phyloP scores from a whole-genome alignment of 2,329 filamentous ascomycete genomes.

The Sclerotinia glacialis region DNA sequence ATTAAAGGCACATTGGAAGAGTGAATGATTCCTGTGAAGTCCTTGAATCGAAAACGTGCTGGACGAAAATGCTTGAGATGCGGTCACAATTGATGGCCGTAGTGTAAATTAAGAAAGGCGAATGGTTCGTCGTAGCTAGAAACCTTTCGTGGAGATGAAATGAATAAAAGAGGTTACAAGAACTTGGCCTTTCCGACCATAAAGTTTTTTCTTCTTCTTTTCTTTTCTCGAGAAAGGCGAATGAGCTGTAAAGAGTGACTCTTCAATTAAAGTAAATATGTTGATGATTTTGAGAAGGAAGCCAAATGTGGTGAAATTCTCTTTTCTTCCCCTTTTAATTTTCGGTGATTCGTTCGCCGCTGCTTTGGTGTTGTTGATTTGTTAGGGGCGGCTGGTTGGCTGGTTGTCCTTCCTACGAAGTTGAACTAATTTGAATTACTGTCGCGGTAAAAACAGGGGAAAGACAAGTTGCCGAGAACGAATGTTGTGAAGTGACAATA shows the following conservation, averaged over 20 bases:
- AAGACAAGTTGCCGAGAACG: conserved; percentile 13
- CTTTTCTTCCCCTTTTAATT: neutral
- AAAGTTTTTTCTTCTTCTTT: neutral
- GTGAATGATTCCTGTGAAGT: conserved; percentile 24
- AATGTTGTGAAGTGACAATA: neutral
- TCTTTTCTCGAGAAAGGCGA: conserved; percentile 1
- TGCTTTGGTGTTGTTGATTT: neutral
- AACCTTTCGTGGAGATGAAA: neutral
- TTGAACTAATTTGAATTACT: neutral
- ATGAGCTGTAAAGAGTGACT: conserved; percentile 20
- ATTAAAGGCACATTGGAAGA: conserved; percentile 38
- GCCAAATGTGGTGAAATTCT: conserved; percentile 3
- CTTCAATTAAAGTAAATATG: conserved; percentile 14
- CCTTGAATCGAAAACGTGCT: conserved; percentile 12
- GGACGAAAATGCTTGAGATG: neutral
- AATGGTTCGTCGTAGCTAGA: neutral
- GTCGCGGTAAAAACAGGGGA: conserved; percentile 16
- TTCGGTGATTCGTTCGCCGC: conserved; percentile 1
- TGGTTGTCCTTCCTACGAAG: conserved; percentile 16
- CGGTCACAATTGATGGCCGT: conserved; percentile 9
- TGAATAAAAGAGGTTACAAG: conserved; percentile 15
- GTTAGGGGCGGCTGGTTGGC: conserved; percentile 15
- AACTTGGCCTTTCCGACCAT: conserved; percentile 1
- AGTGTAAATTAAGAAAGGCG: conserved; percentile 16
- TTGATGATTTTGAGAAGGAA: conserved; percentile 17